Conservation (phyloP, 2,329 filamentous ascomycete species). For the Didymella sp. region DNA sequence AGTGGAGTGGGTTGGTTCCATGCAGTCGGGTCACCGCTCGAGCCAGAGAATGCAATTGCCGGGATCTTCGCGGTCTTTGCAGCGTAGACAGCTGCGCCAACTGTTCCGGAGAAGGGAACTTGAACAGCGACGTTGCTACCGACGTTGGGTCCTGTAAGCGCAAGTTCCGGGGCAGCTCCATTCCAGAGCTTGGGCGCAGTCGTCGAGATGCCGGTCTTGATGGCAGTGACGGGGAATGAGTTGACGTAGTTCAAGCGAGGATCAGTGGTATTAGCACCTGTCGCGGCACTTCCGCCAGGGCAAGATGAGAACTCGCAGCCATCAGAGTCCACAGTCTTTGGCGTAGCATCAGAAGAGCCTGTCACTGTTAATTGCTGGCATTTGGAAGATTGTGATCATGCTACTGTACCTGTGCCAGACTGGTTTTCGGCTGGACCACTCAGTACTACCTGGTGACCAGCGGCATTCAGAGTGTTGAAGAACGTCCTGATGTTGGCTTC, state of each 20-base stretch:
- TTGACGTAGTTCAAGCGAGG: conserved; percentile 74
- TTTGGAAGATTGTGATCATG: too few relatives aligned
- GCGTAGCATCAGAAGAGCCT: conserved; percentile 63
- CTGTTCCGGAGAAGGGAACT: conserved; percentile 69
- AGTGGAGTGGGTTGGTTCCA: conserved; percentile 61
- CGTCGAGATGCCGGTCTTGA: conserved; percentile 67
- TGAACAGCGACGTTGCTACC: conserved; percentile 65
- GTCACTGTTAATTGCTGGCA: conserved; percentile 9
- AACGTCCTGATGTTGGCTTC: conserved; percentile 70
- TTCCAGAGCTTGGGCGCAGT: conserved; percentile 64
- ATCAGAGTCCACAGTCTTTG: conserved; percentile 53
- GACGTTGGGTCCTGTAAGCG: conserved; percentile 70
- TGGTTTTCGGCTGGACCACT: conserved; percentile 72
- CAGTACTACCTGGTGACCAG: conserved; percentile 68
- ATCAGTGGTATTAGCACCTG: conserved; percentile 64
- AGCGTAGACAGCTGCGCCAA: conserved; percentile 69
- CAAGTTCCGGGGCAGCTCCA: conserved; percentile 63
- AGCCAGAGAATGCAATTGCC: conserved; percentile 71
- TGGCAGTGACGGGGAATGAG: conserved; percentile 69
- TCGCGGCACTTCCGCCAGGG: conserved; percentile 61
- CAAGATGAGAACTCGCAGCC: conserved; percentile 70
- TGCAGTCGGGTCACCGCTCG: conserved; percentile 57
- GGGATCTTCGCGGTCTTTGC: conserved; percentile 63
- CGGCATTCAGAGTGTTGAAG: conserved; percentile 61
- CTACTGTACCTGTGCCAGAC: conserved; percentile 63